Base-by-base conservation (phyloP, 345 rosid species). In the Populus deltoides region DNA sequence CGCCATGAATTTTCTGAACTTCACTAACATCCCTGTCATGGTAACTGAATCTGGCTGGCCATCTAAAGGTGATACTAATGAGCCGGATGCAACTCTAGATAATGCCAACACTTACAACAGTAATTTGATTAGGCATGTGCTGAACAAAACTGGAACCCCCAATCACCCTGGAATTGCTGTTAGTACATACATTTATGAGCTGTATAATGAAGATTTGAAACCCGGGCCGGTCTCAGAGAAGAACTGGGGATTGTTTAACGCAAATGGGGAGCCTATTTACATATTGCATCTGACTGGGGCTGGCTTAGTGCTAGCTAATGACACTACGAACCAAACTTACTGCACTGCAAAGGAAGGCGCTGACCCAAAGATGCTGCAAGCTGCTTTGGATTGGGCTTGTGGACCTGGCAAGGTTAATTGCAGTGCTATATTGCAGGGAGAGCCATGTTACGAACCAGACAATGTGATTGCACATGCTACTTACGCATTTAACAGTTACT, bases 21-120 rank as follows among this genome's bases (percentile, higher is more conserved):
- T 92, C 86, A 93, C 98, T 71, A 92, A 94, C 68, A 78, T 96
- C 35, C 97, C 98, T 0, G 79, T 96, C 6, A 80, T 94, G 35
- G 98, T 96, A 27, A 90, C 92, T 0, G 98, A 96, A 83, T 88
- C 98, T 0, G 99, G 99, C 20, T 96, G 99, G 99, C 99, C 99
- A 1, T 96, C 99, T 1, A 94, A 91, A 78, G 99, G 99, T 61
- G 98, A 87, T 22, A 76, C 90, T 8, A 78, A 86, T 0, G 99
- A 96, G 76, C 87, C 86, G 0, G 97, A 93, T 33, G 99, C 98
- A 3, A 92, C 97, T 3, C 63, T 81, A 22, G 97, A 93, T 22
- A 93, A 94, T 61, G 99, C 99, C 35, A 90, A 96, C 83, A 92
- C 97, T 31, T 96, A 92, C 87, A 96, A 96, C 81, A 93, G 97